Evolutionary conservation across 768 basidiomycete species (phyloP), one percentile per base, ranked within the genome.

Genomic region (Dendrothele bispora): DNA sequence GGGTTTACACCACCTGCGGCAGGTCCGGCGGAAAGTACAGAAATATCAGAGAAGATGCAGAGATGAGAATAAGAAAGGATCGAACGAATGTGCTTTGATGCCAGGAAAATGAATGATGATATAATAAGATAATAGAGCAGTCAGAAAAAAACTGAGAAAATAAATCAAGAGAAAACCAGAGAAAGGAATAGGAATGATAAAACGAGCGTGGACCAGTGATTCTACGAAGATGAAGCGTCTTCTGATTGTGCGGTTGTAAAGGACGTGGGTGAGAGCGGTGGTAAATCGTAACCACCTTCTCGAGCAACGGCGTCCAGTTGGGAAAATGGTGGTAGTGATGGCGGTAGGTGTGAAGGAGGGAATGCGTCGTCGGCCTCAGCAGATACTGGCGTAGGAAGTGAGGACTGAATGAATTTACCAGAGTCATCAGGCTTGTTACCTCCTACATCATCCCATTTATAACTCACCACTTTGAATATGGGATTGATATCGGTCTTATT

Each of bases 401-500:
- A 38, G 17, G 44, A 35, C 38, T 39, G 25, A 25, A 27, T 20
- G 18, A 27, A 21, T 22, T 43, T 22, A 20, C 27, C 44, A 60
- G 55, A 53, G 52, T 62, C 51, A 62, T 70, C 61, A 71, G 65
- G 63, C 46, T 58, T 58, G 24, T 67, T 55, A 61, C 61, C 64
- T 62, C 65, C 59, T 56, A 54, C 48, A 70, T 60, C 56, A 62
- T 68, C 67, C 65, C 62, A 69, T 60, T 66, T 60, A 52, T 70
- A 67, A 82, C 90, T 74, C 70, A 91, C 90, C 73, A 92, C 89
- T 80, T 88, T 86, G 75, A 92, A 92, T 63, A 91, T 91, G 24
- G 90, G 88, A 65, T 92, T 90, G 60, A 91, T 88, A 27, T 75
- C 78, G 38, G 83, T 24, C 61, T 83, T 84, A 29, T 87, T 75